Conservation (phyloP, 768 basidiomycete genomes). For the Kwoniella mangroviensis region DNA sequence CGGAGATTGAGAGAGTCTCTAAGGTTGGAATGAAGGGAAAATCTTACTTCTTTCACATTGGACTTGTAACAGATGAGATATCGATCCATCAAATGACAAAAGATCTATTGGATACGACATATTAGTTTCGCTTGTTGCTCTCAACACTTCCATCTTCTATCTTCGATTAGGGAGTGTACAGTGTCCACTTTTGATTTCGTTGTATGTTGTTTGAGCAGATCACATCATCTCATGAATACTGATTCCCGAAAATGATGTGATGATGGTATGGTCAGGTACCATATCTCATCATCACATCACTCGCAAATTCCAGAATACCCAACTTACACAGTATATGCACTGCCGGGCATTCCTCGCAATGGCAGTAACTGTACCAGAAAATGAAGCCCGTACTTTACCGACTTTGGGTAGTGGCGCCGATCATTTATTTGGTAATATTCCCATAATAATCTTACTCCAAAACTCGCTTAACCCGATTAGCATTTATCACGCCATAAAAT, state of each 20-base stretch:
- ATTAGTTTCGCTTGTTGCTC: no score
- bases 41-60: no score
- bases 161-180: no score
- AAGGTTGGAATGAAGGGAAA: no score
- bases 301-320: not conserved
- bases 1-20: no score
- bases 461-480: conserved; percentile 8
- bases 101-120: no score
- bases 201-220: not conserved
- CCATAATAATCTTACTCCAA: not conserved
- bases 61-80: no score
- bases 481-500: conserved; percentile 11
- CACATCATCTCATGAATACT: not conserved
- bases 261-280: not conserved
- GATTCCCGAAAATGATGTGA: not conserved
- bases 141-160: no score
- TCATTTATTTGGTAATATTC: not conserved
- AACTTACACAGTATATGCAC: not conserved
- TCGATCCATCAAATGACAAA: no score
- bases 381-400: not conserved
- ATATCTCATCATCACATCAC: not conserved
- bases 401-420: not conserved
- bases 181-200: not conserved
- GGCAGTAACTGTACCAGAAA: not conserved
- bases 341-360: not conserved